A percentile compares a stretch with the other conserved stretches of the same genome.
phyloP scores from a whole-genome alignment of 139 green algal species.

The Pycnococcus provasolii region DNA sequence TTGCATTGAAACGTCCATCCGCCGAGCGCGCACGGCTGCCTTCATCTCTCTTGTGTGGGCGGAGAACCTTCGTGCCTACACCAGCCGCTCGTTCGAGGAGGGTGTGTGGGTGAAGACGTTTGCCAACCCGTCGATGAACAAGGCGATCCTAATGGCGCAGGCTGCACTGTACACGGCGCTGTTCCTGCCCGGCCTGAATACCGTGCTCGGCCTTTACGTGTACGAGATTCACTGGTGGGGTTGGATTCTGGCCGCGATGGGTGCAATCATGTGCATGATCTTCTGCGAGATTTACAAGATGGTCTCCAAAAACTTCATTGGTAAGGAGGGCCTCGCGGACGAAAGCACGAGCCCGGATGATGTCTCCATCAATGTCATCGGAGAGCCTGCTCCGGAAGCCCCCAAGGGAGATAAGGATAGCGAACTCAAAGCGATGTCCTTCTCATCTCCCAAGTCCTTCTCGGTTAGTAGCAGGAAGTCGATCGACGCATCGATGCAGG shows the following conservation, averaged over 20 bases:
- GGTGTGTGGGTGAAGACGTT: constrained; percentile 1
- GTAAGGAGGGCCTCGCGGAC: neutral
- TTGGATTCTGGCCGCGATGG: constrained; percentile 2
- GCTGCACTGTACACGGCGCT: neutral
- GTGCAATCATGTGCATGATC: neutral
- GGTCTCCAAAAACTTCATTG: constrained; percentile 1
- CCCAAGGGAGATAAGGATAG: too few relatives aligned
- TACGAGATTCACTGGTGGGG: constrained; percentile 11
- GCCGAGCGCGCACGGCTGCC: neutral
- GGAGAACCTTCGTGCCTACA: neutral
- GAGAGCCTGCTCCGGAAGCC: too few relatives aligned
- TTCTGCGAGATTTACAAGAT: constrained; percentile 13
- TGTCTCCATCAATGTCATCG: too few relatives aligned
- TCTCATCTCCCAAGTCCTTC: too few relatives aligned
- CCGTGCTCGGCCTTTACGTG: constrained; percentile 7
- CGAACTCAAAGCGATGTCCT: too few relatives aligned
- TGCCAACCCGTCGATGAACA: constrained; percentile 5
- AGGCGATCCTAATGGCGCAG: constrained; percentile 3
- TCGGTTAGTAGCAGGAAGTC: too few relatives aligned
- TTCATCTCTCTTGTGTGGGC: constrained; percentile 5
- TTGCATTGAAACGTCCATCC: neutral
- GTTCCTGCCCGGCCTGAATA: constrained; percentile 6
- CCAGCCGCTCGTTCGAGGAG: neutral
- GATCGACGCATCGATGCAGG: too few relatives aligned
- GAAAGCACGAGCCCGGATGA: too few relatives aligned